Evolutionary conservation across 1,284 basidiomycete species (phyloP).

Genomic region (Boletus calvinii): DNA sequence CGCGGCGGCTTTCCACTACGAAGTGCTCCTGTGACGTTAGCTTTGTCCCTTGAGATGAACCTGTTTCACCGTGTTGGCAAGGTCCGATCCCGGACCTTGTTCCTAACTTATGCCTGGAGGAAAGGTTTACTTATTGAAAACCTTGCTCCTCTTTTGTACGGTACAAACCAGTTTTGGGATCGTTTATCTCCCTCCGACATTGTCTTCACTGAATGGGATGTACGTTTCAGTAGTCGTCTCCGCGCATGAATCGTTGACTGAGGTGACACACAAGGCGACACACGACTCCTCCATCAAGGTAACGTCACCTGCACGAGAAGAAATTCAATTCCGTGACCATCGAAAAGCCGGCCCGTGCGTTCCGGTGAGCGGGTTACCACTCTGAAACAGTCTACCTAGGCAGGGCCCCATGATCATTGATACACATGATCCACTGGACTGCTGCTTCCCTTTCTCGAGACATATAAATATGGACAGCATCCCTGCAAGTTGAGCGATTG

Average conservation of each 20-base stretch:
- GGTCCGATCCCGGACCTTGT: background rate
- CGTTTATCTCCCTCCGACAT: no score
- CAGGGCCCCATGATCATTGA: conserved; percentile 4
- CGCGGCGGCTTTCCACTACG: background rate
- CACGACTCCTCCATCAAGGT: background rate
- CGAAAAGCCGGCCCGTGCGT: background rate
- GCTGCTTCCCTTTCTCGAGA: background rate
- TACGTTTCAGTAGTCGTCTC: no score
- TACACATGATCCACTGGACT: background rate
- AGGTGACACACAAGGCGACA: background rate
- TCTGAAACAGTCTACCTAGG: background rate
- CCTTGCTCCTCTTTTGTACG: background rate
- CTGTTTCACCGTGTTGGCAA: background rate
- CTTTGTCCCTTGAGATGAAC: background rate
- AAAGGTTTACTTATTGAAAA: background rate
- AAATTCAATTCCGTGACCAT: background rate
- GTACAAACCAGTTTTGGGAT: no score
- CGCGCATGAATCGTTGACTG: background rate
- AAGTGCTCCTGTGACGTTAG: conserved; percentile 1
- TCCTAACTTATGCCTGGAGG: background rate
- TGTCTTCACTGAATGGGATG: no score
- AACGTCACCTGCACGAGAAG: background rate
- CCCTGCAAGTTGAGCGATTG: background rate
- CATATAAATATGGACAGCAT: conserved; percentile 2
- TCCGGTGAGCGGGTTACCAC: background rate